Base-by-base conservation (phyloP, 805 yeast species). In the Teunomyces gatunensis region DNA sequence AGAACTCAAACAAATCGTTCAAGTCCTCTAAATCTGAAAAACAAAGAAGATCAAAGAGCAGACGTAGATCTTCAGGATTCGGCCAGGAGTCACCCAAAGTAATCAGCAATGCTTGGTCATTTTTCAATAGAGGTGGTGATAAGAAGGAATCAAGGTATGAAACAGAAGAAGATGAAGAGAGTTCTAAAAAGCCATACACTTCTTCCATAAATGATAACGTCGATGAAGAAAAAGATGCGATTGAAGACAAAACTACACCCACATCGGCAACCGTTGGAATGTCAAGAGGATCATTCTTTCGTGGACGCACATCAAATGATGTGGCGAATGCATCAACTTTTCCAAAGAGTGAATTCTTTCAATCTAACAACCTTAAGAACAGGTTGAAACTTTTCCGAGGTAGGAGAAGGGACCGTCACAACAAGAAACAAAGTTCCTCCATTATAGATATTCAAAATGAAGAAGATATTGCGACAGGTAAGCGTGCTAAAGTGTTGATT, bases 401-500 rank as follows among this genome's bases (percentile, higher is more conserved):
- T 20, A 57, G 58, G 37, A 63, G 54, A 29, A 61, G 54, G 39
- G 66, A 63, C 34, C 51, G 51, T 21, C 61, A 60, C 17, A 55
- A 56, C 28, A 59, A 56, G 44, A 47, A 49, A 30, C 50, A 48
- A 11, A 49, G 48, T 28, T 49, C 57, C 2, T 49, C 50, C 1
- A 54, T 52, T 0, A 51, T 55, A 10, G 57, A 49, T 15, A 54
- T 51, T 2, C 57, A 53, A 3, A 58, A 59, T 5, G 67, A 64
- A 27, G 61, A 53, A 17, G 63, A 60, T 28, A 47, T 52, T 11
- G 64, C 72, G 12, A 59, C 71, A 3, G 69, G 70, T 4, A 67
- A 66, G 47, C 59, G 77, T 41, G 77, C 75, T 0, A 63, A 57
- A 35, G 58, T 49, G 6, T 58, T 72, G 34, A 53, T 73, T 10